Base-by-base conservation (phyloP, 2,329 filamentous ascomycete genomes). In the Paecilomyces niveus region DNA sequence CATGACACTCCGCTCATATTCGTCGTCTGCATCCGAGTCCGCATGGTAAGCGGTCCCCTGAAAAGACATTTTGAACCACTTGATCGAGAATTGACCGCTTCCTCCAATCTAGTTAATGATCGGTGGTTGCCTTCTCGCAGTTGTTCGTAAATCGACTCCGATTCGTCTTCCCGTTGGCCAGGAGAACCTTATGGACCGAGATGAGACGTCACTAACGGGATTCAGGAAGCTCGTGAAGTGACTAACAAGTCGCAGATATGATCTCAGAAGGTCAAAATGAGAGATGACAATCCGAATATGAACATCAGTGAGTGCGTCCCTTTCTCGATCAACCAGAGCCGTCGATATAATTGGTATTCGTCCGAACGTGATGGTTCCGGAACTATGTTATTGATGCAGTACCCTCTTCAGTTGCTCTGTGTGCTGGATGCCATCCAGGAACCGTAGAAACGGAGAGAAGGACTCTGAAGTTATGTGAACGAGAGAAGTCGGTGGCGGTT, bases 11-110 rank as follows among this genome's bases (percentile, higher is more conserved):
- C 83, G 79, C 71, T 86, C 84, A 64, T 85, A 86, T 72, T 87
- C 85, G 73, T 87, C 85, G 70, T 87, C 85, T 62, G 84, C 84
- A 67, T 86, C 83, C 54, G 82, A 86, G 65, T 86, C 84, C 62
- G 83, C 83, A 68, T 85, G 82, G 67, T 86, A 85, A 58, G 79
- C 73, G 35, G 74, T 45, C n/a, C 39, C 39, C 73, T 76, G 75
- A 57, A 77, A 75, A 26, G 75, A 72, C 75, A 78, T 78, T 64
- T 58, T 66, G 64, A 52, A 51, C 35, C 54, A 18, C 3, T 24
- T 24, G 22, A 24, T 29, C 21, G 2, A 7, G 50, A 29, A 52
- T 24, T n/a, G 22, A 24, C 50, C 21, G 21, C 3, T 52, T 24
- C 50, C 50, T 29, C 22, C 21, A 24, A 24, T 9, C 8, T 52